phyloP scores from a whole-genome alignment of 139 green algal genomes.

The Chlamydomonas applanata region DNA sequence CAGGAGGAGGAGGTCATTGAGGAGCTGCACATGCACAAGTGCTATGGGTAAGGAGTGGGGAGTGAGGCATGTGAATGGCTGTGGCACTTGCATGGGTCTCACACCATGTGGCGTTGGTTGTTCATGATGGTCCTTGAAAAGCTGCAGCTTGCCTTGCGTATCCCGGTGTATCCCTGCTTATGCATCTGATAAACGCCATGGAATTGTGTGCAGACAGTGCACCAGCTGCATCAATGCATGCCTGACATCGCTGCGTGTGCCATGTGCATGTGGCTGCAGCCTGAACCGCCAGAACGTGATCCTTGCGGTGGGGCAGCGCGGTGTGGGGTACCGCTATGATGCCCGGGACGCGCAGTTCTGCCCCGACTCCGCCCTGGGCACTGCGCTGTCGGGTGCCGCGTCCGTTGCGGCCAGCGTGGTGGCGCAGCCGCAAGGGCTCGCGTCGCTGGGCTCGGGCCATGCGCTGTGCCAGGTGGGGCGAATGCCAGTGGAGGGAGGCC shows the following conservation, averaged over 20 bases:
- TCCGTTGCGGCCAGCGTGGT: neutral
- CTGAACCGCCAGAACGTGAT: conserved; percentile 3
- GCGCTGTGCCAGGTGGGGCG: conserved; percentile 16
- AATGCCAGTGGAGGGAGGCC: too few species aligned
- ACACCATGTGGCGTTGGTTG: too few species aligned
- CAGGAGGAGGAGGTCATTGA: conserved; percentile 33
- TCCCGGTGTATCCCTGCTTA: too few species aligned
- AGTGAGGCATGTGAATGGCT: neutral
- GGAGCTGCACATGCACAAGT: conserved; percentile 22
- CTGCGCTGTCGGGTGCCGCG: too few species aligned
- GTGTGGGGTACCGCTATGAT: neutral
- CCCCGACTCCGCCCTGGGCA: neutral
- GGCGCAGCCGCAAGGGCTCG: neutral
- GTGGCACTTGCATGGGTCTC: too few species aligned
- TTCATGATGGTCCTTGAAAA: too few species aligned
- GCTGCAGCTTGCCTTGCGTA: too few species aligned
- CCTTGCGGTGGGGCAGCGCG: neutral
- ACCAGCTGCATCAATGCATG: neutral
- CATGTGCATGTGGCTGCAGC: neutral
- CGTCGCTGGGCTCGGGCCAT: conserved; percentile 16
- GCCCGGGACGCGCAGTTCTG: neutral
- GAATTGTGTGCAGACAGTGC: neutral
- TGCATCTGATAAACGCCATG: too few species aligned
- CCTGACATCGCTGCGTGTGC: too few species aligned
- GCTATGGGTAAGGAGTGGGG: conserved; percentile 22